phyloP scores from a whole-genome alignment of 2,329 filamentous ascomycete genomes.

The Aspergillus caelatus region DNA sequence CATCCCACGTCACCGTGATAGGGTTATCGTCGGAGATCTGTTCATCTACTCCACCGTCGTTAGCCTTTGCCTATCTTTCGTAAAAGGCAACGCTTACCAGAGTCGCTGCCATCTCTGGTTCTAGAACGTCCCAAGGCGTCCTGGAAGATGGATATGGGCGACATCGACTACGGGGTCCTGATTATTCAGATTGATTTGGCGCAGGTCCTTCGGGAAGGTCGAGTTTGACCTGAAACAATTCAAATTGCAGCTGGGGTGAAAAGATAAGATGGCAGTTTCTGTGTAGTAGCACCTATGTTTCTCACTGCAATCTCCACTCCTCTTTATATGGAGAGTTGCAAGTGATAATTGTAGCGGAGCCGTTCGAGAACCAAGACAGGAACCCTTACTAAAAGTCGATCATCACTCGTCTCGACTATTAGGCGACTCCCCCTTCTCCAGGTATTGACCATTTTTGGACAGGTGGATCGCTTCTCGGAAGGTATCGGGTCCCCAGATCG shows the following conservation, averaged over 20 bases:
- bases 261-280: neutral
- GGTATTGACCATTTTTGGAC: neutral
- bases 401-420: neutral
- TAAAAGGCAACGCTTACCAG: neutral
- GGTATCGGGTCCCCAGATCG: neutral
- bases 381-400: neutral
- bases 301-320: too few species aligned
- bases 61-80: neutral
- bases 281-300: neutral
- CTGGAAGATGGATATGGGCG: neutral
- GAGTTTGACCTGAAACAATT: neutral
- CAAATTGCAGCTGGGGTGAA: too few species aligned
- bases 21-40: neutral
- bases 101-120: neutral
- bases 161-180: neutral
- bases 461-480: neutral
- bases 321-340: too few species aligned
- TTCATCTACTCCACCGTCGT: neutral
- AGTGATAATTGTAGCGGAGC: too few species aligned
- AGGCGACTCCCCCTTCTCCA: neutral
- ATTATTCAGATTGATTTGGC: neutral
- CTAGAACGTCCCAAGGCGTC: neutral
- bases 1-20: neutral
- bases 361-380: neutral
- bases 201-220: neutral